Evolutionary conservation across 2,329 filamentous ascomycete genomes (phyloP), one percentile per base, ranked within the genome.

Genomic region (Pseudocercospora fijiensis): DNA sequence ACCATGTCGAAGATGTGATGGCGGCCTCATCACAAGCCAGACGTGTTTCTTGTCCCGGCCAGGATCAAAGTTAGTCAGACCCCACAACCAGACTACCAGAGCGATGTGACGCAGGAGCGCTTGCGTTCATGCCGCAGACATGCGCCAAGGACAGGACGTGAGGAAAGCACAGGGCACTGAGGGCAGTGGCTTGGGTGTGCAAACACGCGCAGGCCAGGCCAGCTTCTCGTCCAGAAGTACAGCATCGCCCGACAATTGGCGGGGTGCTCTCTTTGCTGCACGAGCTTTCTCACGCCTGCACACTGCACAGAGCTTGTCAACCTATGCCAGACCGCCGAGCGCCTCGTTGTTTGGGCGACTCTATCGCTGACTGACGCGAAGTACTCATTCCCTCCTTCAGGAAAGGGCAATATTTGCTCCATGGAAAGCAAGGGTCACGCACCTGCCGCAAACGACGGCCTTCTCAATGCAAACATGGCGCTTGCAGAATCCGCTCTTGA

Each of bases 151-250:
- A 22, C 49, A 51, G 59, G 22, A 22, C 49, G 51, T 37, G 20
- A 47, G 49, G 30, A 27, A 55, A 58, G 49, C 33, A 45, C 49
- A 61, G 59, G 59, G 59, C 59, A 47, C 28, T 41, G 51, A 61
- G 59, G 59, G 59, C 59, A 47, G 47, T 41, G 51, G 28, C 47
- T 58, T 26, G 56, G 41, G 37, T 26, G 20, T 47, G 41, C 56
- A 45, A 58, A 58, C 56, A 45, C n/a, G 56, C 18, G 58, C 47
- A 5, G 28, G 47, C 58, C 47, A 5, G 28, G 47, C 58, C 58
- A 30, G 58, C 27, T 60, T 52, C 45, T 28, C 53, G n/a, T 13
- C 13, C 30, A 52, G 49, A n/a, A 55, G 52, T 28, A 62, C 60
- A 51, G 43, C 51, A 57, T 62, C 13, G 49, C 47, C 47, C 47